Conservation (phyloP, 2,329 filamentous ascomycete genomes). For the Clarireedia sp. region DNA sequence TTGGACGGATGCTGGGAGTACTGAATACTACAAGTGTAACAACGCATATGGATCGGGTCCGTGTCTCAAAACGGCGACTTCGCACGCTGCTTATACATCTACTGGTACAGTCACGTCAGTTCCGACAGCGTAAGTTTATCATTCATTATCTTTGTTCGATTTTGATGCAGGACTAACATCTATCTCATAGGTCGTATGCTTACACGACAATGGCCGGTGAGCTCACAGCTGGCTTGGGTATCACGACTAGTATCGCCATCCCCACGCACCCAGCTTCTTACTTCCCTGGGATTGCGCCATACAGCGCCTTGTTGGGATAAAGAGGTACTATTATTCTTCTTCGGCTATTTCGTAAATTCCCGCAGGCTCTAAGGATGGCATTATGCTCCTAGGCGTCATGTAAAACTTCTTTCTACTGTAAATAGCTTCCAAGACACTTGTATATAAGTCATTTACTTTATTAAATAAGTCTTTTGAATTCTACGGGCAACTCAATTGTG, state of each 20-base stretch:
- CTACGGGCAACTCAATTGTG: too few species aligned
- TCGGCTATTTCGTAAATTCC: too few species aligned
- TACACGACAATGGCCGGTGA: conserved; percentile 21
- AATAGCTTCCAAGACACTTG: neutral
- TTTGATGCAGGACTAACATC: neutral
- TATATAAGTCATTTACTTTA: too few species aligned
- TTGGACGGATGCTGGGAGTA: conserved; percentile 40
- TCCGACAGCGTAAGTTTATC: conserved; percentile 10
- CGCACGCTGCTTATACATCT: conserved; percentile 12
- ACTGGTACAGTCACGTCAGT: conserved; percentile 9
- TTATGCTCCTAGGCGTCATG: neutral
- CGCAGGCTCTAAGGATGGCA: too few species aligned
- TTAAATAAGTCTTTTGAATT: too few species aligned
- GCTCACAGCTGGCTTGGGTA: conserved; percentile 14
- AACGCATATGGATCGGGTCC: conserved; percentile 42
- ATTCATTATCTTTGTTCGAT: neutral
- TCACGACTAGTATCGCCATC: conserved; percentile 17
- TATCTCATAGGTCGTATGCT: conserved; percentile 12
- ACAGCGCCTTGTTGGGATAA: conserved; percentile 13
- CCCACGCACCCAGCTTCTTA: conserved; percentile 17
- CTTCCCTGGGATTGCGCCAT: conserved; percentile 13
- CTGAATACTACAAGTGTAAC: conserved; percentile 38
- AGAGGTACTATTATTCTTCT: neutral
- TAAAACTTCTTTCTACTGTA: neutral
- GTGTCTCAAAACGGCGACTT: conserved; percentile 32